Percentiles rank a stretch among this genome's conserved stretches.
Evolutionary conservation across 202 grass and related monocot species (phyloP).

Genomic region (Schoenoplectus tabernaemontani): DNA sequence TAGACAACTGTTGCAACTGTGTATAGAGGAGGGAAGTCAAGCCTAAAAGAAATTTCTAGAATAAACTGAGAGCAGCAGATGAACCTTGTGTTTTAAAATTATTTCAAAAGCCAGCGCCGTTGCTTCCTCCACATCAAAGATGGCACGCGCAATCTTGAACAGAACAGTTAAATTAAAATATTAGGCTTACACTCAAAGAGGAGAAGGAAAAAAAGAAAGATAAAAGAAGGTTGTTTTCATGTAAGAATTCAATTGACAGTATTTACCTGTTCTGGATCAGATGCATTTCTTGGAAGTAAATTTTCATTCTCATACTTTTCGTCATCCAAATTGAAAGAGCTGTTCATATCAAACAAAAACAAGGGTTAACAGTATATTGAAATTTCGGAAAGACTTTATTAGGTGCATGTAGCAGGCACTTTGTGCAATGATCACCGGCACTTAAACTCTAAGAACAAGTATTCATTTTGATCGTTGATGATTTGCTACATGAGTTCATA

Average conservation of each 20-base stretch:
- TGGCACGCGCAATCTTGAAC: constrained; percentile 66
- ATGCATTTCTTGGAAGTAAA: constrained; percentile 52
- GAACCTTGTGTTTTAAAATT: constrained; percentile 86
- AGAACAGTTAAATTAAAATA: constrained; percentile 13
- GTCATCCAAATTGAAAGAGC: constrained; percentile 83
- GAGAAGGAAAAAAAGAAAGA: background rate
- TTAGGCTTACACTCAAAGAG: constrained; percentile 22
- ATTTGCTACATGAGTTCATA: background rate
- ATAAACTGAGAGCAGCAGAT: constrained; percentile 16
- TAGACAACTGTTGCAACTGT: background rate
- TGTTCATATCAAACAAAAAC: constrained; percentile 18
- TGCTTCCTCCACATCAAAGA: constrained; percentile 92
- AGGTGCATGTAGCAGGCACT: background rate
- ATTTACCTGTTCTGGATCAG: constrained; percentile 64
- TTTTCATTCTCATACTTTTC: constrained; percentile 86
- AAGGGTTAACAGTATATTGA: background rate
- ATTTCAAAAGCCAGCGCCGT: constrained; percentile 77
- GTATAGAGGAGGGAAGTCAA: background rate
- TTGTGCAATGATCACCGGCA: background rate
- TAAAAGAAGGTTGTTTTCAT: background rate
- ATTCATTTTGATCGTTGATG: background rate
- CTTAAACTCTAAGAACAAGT: background rate
- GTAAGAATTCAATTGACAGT: constrained; percentile 11
- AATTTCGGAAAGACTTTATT: background rate
- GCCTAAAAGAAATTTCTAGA: background rate